Conservation (phyloP, 2,329 filamentous ascomycete species). For the Trichoderma lentiforme region DNA sequence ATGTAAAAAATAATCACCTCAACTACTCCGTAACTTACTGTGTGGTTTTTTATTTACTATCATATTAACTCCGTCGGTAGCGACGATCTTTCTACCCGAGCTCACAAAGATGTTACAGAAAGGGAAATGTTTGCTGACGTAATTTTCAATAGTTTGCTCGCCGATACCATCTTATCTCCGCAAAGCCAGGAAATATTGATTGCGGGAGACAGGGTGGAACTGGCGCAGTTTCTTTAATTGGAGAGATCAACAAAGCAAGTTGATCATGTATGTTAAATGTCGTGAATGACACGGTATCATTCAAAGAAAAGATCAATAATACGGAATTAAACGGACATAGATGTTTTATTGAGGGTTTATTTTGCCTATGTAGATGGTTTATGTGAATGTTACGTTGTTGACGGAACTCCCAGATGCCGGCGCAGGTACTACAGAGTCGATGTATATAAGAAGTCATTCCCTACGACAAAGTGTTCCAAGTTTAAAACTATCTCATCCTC, state of each 20-base stretch:
- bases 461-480: not conserved
- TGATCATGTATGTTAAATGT: not conserved
- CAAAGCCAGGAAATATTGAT: not conserved
- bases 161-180: not conserved
- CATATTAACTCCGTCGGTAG: not conserved
- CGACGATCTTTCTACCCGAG: not conserved
- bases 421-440: too few species aligned
- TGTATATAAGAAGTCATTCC: not conserved
- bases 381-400: not conserved
- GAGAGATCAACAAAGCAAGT: not conserved
- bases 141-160: not conserved
- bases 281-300: not conserved
- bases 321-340: not conserved
- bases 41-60: not conserved
- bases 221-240: not conserved
- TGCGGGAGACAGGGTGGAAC: not conserved
- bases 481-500: not conserved
- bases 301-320: not conserved
- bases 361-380: not conserved
- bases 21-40: too few species aligned
- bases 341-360: too few species aligned
- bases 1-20: not conserved
- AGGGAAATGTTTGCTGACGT: not conserved
- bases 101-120: not conserved
- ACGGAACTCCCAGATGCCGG: not conserved